Base-by-base conservation (phyloP, 2,329 filamentous ascomycete species). In the Fusarium dimerum region DNA sequence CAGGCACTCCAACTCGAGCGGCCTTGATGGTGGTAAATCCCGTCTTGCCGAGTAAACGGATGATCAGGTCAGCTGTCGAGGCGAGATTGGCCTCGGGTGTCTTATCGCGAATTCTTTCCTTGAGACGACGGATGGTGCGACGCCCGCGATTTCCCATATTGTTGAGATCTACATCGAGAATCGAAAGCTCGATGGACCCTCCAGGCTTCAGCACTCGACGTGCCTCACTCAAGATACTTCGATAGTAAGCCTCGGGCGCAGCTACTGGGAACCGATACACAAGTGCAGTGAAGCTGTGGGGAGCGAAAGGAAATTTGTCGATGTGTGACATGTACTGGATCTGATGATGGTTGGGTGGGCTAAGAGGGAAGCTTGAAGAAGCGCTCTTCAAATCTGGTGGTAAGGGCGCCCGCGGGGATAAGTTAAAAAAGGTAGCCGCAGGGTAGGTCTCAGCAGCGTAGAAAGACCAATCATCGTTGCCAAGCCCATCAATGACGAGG, bases 381-480 rank as follows among this genome's bases (percentile, higher is more conserved):
- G 72, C 70, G 39, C 63, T 72, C 42, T 71, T 73, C 32, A 75
- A 67, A 13, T 79, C 77, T n/a, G 72, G 63, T 0, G 76, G 74
- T n/a, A 79, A 62, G 40, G 79, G 79, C 39, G 79, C 76, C 29
- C 81, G 74, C 8, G 84, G 84, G 1, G 84, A 86, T 20, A 93
- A 78, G 66, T 92, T 91, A 74, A 90, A 93, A 56, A 94, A 87
- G 2, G 84, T 87, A 0, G 87, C 87, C 1, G 79, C 78, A 0
- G 88, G 87, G 59, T 93, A 93, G 1, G 88, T 91, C 66, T 92
- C 84, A 7, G 90, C 88, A 17, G 89, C 89, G 62, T 92, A 93
- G 68, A 90, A 92, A 0, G 89, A 92, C 90, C 90, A 94, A 66
- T 94, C 90, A 60, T 88, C 85, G 65, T 92, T 92, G n/a, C 90